A percentile compares a stretch with the other conserved stretches of the same genome.
Conservation (phyloP, 2,329 filamentous ascomycete genomes). For the Amauroascus niger region DNA sequence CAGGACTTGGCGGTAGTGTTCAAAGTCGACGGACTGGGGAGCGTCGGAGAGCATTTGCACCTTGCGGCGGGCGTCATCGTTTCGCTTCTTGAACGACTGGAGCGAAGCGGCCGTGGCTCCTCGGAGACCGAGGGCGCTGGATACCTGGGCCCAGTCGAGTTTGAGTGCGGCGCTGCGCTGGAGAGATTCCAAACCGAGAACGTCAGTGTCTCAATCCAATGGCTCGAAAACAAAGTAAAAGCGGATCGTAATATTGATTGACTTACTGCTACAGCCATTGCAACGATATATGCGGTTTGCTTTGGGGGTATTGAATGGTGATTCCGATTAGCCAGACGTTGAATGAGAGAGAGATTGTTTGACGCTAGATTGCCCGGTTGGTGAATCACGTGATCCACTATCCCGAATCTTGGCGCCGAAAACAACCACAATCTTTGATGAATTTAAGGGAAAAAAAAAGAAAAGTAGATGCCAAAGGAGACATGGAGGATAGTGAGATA, state of each 20-base stretch:
- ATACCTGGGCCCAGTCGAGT: constrained; percentile 97
- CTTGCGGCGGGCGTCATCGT: constrained; percentile 96
- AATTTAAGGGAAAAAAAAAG: not conserved
- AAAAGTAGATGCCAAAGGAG: not conserved
- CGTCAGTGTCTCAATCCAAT: not conserved
- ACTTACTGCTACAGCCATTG: constrained; percentile 36
- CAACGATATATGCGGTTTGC: constrained; percentile 26
- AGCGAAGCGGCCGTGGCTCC: constrained; percentile 88
- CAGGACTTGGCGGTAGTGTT: constrained; percentile 78
- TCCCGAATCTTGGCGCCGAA: constrained; percentile 12
- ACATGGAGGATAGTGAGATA: not conserved
- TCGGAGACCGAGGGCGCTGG: constrained; percentile 86
- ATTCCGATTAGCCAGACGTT: constrained; percentile 9
- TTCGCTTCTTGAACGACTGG: constrained; percentile 97
- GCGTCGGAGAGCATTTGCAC: constrained; percentile 74
- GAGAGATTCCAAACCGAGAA: not conserved
- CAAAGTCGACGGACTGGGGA: constrained; percentile 81
- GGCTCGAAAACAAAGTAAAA: not conserved
- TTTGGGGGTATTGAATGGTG: constrained; percentile 11
- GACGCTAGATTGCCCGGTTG: constrained; percentile 10
- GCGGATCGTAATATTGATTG: not conserved
- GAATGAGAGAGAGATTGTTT: constrained; percentile 12
- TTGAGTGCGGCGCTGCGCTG: constrained; percentile 97
- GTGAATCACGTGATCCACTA: constrained; percentile 14
- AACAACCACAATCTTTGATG: constrained; percentile 7